Percentiles rank a stretch among this genome's conserved stretches.
Conservation (phyloP, 1,139 yeast genomes). For the Lodderomyces margitis region DNA sequence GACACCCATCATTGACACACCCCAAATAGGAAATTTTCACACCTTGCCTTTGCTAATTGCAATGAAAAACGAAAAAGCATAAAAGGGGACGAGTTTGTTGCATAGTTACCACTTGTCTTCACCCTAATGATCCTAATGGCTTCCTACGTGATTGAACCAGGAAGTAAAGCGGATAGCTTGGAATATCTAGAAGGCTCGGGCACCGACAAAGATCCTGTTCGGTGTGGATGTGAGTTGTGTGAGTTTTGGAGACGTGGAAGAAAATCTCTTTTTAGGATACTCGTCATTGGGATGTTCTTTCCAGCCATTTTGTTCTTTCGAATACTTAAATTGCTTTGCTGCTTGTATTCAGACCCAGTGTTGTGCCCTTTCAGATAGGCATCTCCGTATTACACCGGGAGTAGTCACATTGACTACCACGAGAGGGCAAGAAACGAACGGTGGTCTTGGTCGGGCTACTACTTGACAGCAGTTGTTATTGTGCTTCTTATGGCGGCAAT, state of each 20-base stretch:
- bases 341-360: not conserved
- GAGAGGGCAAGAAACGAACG: slow-evolving; percentile 8
- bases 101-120: not conserved
- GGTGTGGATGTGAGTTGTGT: slow-evolving; percentile 9
- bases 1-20: slow-evolving; percentile 10
- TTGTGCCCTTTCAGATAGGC: not conserved
- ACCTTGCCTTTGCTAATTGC: not conserved
- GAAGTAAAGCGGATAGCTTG: not conserved
- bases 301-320: slow-evolving; percentile 24
- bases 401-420: slow-evolving; percentile 10
- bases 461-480: slow-evolving; percentile 13
- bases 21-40: slow-evolving; percentile 14
- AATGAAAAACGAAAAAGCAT: not conserved
- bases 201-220: not conserved
- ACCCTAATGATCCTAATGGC: not conserved
- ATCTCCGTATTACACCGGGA: not conserved
- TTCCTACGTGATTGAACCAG: not conserved
- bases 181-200: not conserved
- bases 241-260: slow-evolving; percentile 6
- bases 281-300: slow-evolving; percentile 20
- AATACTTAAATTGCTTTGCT: not conserved
- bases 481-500: slow-evolving; percentile 7
- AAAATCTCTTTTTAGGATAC: slow-evolving; percentile 5
- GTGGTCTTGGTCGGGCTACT: slow-evolving; percentile 14
- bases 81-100: not conserved